Evolutionary conservation across 106 monocot species (phyloP).

Genomic region (Iris macrosiphon): DNA sequence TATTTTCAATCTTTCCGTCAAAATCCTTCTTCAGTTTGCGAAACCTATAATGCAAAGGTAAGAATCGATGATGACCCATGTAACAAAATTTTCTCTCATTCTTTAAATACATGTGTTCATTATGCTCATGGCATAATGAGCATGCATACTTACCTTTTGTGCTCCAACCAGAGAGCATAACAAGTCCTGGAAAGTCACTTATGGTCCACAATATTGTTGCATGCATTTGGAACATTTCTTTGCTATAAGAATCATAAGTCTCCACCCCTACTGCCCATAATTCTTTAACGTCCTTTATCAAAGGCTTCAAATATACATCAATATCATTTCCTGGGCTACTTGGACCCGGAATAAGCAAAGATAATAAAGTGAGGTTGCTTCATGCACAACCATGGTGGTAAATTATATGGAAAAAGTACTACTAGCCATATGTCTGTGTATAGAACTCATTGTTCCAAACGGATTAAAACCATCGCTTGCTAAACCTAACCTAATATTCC

Average conservation of each 20-base stretch:
- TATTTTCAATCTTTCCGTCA: conserved; percentile 1
- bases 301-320: conserved; percentile 2
- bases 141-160: conserved; percentile 14
- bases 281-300: too few relatives aligned
- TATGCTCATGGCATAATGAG: conserved; percentile 1
- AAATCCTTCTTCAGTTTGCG: not conserved
- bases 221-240: conserved; percentile 11
- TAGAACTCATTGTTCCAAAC: not conserved
- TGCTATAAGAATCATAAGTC: conserved; percentile 8
- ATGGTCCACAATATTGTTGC: conserved; percentile 20
- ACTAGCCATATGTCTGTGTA: not conserved
- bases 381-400: too few relatives aligned
- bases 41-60: not conserved
- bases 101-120: not conserved
- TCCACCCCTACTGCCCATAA: not conserved
- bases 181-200: conserved; percentile 20
- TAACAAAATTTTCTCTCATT: conserved; percentile 16
- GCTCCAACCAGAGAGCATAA: conserved; percentile 13
- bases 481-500: not conserved
- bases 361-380: not conserved
- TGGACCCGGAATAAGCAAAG: conserved; percentile 6
- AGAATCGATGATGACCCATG: conserved; percentile 18
- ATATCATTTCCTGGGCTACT: conserved; percentile 2
- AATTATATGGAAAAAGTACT: not conserved
- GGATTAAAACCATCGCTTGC: conserved; percentile 6